phyloP scores from a whole-genome alignment of 768 basidiomycete genomes.

The Mycena alexandri region DNA sequence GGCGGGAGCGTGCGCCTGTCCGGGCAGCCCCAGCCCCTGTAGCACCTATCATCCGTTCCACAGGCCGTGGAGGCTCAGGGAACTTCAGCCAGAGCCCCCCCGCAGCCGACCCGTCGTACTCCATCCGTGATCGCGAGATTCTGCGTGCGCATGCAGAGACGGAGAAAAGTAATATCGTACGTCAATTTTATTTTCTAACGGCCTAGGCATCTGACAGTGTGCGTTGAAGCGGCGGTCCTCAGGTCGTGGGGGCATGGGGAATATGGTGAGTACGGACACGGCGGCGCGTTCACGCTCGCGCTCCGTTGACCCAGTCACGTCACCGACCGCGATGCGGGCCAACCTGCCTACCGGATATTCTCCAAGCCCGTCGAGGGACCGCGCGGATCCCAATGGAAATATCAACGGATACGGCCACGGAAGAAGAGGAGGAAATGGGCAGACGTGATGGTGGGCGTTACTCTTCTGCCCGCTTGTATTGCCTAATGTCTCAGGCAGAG shows the following conservation, averaged over 20 bases:
- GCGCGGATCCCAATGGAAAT: too few relatives aligned
- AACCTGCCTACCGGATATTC: too few relatives aligned
- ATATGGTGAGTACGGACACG: conserved; percentile 13
- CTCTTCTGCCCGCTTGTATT: too few relatives aligned
- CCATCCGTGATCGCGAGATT: conserved; percentile 30
- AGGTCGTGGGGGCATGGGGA: conserved; percentile 33
- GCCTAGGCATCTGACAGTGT: neutral
- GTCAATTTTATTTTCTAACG: neutral
- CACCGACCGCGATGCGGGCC: conserved; percentile 1
- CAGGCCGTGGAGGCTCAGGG: conserved; percentile 30
- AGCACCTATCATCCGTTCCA: conserved; percentile 12
- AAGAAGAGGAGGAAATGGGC: too few relatives aligned
- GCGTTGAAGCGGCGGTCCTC: conserved; percentile 19
- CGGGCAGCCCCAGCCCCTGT: neutral
- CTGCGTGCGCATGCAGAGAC: conserved; percentile 26
- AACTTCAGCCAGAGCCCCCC: conserved; percentile 31
- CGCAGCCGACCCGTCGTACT: conserved; percentile 13
- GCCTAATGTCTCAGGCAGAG: too few relatives aligned
- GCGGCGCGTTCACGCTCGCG: conserved; percentile 22
- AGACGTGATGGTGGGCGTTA: too few relatives aligned
- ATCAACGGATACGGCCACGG: too few relatives aligned
- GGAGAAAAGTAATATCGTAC: conserved; percentile 9
- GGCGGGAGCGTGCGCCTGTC: conserved; percentile 28
- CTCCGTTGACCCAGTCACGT: conserved; percentile 20
- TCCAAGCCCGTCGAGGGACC: too few relatives aligned